Evolutionary conservation across 371 early-diverging fungal genomes (phyloP).

Genomic region (Actinomortierella wolfii): DNA sequence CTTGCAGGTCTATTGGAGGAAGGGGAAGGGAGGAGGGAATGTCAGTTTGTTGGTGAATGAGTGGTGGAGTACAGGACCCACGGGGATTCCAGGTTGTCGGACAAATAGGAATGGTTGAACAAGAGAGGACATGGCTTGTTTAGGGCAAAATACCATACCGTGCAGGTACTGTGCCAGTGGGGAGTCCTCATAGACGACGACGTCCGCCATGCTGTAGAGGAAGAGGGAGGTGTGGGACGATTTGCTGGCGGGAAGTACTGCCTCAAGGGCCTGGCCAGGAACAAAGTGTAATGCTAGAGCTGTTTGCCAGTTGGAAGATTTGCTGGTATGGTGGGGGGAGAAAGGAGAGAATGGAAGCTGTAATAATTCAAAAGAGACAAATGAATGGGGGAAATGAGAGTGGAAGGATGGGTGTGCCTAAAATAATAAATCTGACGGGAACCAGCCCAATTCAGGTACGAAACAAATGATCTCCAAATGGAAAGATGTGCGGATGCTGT

Average conservation of each 20-base stretch:
- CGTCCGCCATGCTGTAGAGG: slow-evolving; percentile 55
- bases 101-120: not conserved
- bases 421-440: not conserved
- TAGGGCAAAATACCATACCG: slow-evolving; percentile 44
- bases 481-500: not conserved
- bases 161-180: slow-evolving; percentile 72
- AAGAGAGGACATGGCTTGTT: not conserved
- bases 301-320: not conserved
- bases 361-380: not conserved
- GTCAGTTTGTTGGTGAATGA: not conserved
- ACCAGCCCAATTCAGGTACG: not conserved
- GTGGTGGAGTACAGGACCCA: not conserved
- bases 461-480: not conserved
- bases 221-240: not conserved
- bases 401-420: not conserved
- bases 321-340: not conserved
- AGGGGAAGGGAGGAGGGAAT: not conserved
- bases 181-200: slow-evolving; percentile 73
- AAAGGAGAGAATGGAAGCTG: slow-evolving; percentile 2
- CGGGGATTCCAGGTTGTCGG: too few relatives aligned
- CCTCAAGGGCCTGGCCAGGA: not conserved
- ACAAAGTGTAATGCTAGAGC: not conserved
- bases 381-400: slow-evolving; percentile 1
- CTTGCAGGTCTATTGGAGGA: slow-evolving; percentile 34
- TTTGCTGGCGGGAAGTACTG: not conserved